A percentile compares a stretch with the other conserved stretches of the same genome.
phyloP scores from a whole-genome alignment of 345 rosid genomes.

The Rhodomyrtus tomentosa region DNA sequence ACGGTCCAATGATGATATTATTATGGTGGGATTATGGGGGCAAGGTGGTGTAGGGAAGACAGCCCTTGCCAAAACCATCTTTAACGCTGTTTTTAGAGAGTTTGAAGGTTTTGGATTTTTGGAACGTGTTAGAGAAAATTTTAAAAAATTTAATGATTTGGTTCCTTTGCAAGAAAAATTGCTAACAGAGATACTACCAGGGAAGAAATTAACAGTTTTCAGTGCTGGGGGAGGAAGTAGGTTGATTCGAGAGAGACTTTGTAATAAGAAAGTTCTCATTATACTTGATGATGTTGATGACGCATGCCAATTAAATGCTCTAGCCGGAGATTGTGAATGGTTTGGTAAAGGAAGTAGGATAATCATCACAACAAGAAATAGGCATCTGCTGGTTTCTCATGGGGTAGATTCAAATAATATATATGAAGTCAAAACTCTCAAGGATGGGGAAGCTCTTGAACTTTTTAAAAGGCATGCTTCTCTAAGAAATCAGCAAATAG shows the following conservation, averaged over 20 bases:
- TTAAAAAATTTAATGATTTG: not conserved
- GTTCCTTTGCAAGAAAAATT: slow-evolving; percentile 3
- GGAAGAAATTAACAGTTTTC: not conserved
- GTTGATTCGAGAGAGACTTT: not conserved
- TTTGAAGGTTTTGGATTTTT: slow-evolving; percentile 21
- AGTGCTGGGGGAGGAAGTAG: not conserved
- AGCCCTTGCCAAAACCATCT: slow-evolving; percentile 22
- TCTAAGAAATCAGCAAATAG: not conserved
- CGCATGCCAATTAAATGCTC: not conserved
- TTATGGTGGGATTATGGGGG: slow-evolving; percentile 28
- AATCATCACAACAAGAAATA: slow-evolving; percentile 4
- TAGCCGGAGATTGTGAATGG: not conserved
- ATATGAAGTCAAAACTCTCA: not conserved
- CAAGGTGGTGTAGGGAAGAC: slow-evolving; percentile 49
- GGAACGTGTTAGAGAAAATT: slow-evolving; percentile 19
- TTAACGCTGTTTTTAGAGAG: not conserved
- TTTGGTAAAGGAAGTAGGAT: slow-evolving; percentile 8
- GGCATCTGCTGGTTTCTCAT: not conserved
- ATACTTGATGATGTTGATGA: slow-evolving; percentile 13
- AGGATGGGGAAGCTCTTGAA: not conserved
- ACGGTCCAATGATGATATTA: not conserved
- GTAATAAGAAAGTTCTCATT: not conserved
- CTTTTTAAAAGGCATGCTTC: slow-evolving; percentile 4
- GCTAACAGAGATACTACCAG: not conserved
- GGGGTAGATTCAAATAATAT: not conserved